Percentiles rank a stretch among this genome's conserved stretches.
phyloP scores from a whole-genome alignment of 2,329 filamentous ascomycete species.

The Trichoderma sp. region DNA sequence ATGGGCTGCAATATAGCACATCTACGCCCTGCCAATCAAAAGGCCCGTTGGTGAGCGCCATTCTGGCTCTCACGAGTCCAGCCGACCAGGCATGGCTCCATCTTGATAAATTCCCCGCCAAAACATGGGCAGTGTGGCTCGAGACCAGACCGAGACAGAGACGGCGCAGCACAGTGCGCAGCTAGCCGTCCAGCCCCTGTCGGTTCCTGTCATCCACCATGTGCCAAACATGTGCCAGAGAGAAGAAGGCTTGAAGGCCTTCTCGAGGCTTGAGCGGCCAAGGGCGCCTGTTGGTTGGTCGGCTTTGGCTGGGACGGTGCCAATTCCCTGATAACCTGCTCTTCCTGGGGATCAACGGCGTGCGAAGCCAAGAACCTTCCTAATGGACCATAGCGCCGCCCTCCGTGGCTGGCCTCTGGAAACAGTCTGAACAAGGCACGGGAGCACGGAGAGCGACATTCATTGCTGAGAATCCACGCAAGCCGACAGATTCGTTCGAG shows the following conservation, averaged over 20 bases:
- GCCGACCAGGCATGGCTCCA: conserved; percentile 4
- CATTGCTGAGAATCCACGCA: neutral
- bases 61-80: conserved; percentile 2
- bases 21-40: conserved; percentile 10
- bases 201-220: conserved; percentile 23
- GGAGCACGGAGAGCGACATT: conserved; percentile 8
- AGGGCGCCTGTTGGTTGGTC: neutral
- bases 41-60: neutral
- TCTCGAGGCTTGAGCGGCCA: neutral
- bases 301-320: neutral
- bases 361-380: conserved; percentile 20
- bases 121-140: conserved; percentile 16
- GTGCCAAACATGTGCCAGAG: conserved; percentile 4
- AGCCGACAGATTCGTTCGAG: neutral
- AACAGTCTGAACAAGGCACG: conserved; percentile 6
- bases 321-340: conserved; percentile 17
- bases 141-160: conserved; percentile 12
- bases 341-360: neutral
- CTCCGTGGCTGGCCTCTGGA: neutral
- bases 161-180: conserved; percentile 19
- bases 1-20: conserved; percentile 17
- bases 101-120: conserved; percentile 10
- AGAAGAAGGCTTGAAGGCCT: neutral
- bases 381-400: conserved; percentile 10
- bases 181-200: neutral